Base-by-base conservation (phyloP, 2,329 filamentous ascomycete species). In the Trichoderma simmonsii region DNA sequence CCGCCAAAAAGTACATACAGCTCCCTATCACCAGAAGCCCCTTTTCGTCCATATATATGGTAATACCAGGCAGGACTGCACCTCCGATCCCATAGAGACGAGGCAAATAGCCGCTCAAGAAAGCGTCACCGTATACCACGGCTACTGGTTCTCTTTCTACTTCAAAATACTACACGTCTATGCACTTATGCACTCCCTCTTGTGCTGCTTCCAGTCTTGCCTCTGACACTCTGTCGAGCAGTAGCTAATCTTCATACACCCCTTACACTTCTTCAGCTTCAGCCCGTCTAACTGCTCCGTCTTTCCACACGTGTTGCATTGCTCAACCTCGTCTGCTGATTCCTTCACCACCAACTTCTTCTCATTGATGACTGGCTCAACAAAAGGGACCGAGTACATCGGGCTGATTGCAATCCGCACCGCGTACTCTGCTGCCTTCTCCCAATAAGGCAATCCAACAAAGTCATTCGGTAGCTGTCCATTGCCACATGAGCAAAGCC, bases 331-430 rank as follows among this genome's bases (percentile, higher is more conserved):
- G 14, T 18, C 21, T 21, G 30, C 11, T 24, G 28, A 34, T 18
- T 32, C 34, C 2, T 26, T 43, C 32, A 21, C 24, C 59, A 12
- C 26, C 8, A 34, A 12, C 14, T 15, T 36, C 21, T n/a, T 24
- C 21, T 24, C 43, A 26, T 83, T 80, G 0, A 83, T 73, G 24
- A 83, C 74, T 28, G 83, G 78, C 75, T 87, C 85, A 1, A 85
- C 82, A 11, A 82, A 80, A 0, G 82, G 81, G 26, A 82, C 80
- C 9, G 85, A 79, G 76, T 84, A 91, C 0, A 81, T 79, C 0
- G 87, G 87, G 70, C 88, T 90, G 74, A 91, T 87, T 5, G 87
- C 88, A 6, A 89, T 80, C 6, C 90, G 84, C 32, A 89, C 87
- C 32, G 86, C 83, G 63, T 84, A 79, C 69, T 80, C 77, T 1